phyloP scores from a whole-genome alignment of 1,139 yeast species.

The Yamadazyma spencermartinsiae region DNA sequence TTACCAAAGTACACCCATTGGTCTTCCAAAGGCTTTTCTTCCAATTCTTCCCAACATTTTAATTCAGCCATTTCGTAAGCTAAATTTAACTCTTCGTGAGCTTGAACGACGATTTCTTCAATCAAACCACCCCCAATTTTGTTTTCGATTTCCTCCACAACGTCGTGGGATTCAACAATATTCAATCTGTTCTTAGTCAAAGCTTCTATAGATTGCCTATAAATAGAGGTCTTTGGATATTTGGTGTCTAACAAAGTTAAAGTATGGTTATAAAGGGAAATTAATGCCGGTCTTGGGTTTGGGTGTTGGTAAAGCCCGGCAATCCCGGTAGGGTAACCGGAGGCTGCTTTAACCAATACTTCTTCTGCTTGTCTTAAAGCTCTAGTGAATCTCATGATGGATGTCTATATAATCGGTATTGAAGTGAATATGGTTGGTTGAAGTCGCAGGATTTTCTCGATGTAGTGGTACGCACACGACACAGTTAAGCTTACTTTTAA shows the following conservation, averaged over 20 bases:
- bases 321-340: conserved; percentile 77
- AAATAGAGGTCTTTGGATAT: conserved; percentile 71
- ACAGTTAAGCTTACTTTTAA: not conserved
- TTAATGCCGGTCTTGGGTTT: conserved; percentile 78
- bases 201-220: conserved; percentile 74
- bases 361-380: conserved; percentile 54
- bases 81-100: conserved; percentile 74
- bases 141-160: conserved; percentile 66
- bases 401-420: not conserved
- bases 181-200: conserved; percentile 69
- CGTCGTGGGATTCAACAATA: conserved; percentile 64
- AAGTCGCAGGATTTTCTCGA: no score
- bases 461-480: no score
- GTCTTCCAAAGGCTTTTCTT: conserved; percentile 68
- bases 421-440: conserved; percentile 27
- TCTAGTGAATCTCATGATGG: conserved; percentile 43
- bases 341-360: conserved; percentile 64
- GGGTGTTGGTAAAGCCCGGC: conserved; percentile 82
- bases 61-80: conserved; percentile 67
- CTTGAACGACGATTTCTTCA: conserved; percentile 81
- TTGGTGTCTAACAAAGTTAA: conserved; percentile 55
- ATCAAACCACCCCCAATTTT: conserved; percentile 81
- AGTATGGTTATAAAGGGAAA: conserved; percentile 71
- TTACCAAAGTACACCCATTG: conserved; percentile 74
- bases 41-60: conserved; percentile 68